phyloP scores from a whole-genome alignment of 257 asterid genomes.

The Knoxia roxburghii region DNA sequence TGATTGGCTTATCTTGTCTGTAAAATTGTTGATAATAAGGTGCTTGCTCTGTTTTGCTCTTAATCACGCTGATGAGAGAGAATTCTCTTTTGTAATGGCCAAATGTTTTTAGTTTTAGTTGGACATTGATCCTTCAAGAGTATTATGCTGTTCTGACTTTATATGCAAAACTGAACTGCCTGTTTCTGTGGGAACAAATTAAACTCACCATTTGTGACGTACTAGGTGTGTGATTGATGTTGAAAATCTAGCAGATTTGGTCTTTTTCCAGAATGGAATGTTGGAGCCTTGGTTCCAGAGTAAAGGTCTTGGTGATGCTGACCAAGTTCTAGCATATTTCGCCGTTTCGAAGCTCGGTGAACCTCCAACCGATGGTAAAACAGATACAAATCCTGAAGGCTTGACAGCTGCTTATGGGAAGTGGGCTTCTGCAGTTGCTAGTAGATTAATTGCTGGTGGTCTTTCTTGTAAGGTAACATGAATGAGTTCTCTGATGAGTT shows the following conservation, averaged over 20 bases:
- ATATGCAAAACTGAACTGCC: not conserved
- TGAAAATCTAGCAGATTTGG: conserved; percentile 90
- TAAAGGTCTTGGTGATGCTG: conserved; percentile 77
- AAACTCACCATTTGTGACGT: not conserved
- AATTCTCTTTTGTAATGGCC: not conserved
- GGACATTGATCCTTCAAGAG: not conserved
- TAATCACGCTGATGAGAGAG: not conserved
- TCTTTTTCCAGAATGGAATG: conserved; percentile 99
- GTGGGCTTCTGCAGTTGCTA: conserved; percentile 91
- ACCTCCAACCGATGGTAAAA: conserved; percentile 84
- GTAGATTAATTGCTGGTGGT: conserved; percentile 70
- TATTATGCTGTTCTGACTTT: not conserved
- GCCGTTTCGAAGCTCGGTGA: conserved; percentile 94
- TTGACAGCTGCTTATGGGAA: conserved; percentile 90
- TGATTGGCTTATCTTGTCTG: too few relatives aligned
- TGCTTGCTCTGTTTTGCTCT: not conserved
- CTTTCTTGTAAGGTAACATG: conserved; percentile 82
- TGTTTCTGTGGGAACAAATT: not conserved
- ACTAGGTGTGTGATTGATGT: conserved; percentile 29
- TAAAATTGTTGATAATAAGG: too few relatives aligned
- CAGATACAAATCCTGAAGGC: conserved; percentile 95
- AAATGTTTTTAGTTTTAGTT: not conserved
- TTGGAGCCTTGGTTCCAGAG: conserved; percentile 94
- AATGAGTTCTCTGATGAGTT: not conserved
- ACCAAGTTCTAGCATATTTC: conserved; percentile 92